Evolutionary conservation across 2,329 filamentous ascomycete genomes (phyloP).

Genomic region (Thelonectria discophora): DNA sequence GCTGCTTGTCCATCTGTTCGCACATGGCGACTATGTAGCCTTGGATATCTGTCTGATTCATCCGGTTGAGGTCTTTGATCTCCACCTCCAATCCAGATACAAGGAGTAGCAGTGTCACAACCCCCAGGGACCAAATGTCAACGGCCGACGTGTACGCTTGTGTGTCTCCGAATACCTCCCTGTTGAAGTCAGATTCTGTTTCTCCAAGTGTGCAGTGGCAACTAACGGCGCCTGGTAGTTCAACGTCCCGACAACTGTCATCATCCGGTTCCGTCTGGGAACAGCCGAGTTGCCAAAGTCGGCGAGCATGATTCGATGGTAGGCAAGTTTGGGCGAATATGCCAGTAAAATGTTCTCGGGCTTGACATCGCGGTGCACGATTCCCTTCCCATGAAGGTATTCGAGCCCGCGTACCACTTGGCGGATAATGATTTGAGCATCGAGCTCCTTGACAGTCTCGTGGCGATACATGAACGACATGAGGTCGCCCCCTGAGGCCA

Average conservation of each 20-base stretch:
- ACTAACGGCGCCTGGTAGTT: conserved; percentile 62
- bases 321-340: conserved; percentile 53
- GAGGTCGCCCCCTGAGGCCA: conserved; percentile 64
- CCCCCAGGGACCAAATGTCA: conserved; percentile 64
- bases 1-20: conserved; percentile 22
- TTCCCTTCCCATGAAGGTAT: conserved; percentile 59
- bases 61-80: conserved; percentile 40
- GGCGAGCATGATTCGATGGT: conserved; percentile 58
- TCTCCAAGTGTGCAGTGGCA: neutral
- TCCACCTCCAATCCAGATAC: conserved; percentile 33
- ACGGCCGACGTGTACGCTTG: conserved; percentile 49
- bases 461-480: conserved; percentile 57
- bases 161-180: conserved; percentile 48
- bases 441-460: conserved; percentile 50
- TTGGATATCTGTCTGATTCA: conserved; percentile 41
- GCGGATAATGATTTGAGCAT: conserved; percentile 55
- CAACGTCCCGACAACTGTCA: conserved; percentile 55
- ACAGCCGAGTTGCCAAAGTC: conserved; percentile 62
- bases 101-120: conserved; percentile 53
- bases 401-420: conserved; percentile 57
- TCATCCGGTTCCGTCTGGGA: conserved; percentile 53
- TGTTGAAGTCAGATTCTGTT: conserved; percentile 37
- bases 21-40: conserved; percentile 30
- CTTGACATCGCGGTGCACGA: conserved; percentile 64
- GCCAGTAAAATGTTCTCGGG: conserved; percentile 63